Evolutionary conservation across 768 basidiomycete species (phyloP), one percentile per base, ranked within the genome.

Genomic region (Pleurotus sapidus): DNA sequence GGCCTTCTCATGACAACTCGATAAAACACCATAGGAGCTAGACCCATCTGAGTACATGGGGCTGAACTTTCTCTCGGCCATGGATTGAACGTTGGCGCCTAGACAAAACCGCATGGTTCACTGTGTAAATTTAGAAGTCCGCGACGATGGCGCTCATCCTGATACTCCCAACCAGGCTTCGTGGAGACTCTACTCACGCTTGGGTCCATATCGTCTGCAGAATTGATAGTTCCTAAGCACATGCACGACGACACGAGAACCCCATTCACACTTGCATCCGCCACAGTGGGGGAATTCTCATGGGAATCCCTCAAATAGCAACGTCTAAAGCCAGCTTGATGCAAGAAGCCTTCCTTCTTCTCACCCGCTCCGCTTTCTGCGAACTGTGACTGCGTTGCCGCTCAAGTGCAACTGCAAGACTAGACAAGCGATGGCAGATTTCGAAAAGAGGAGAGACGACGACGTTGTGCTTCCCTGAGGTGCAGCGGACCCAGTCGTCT

Each of bases 181-280:
- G 30, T 30, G 30, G 30, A 43, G 42, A 7, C 20, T 43, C 42
- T 20, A 43, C 42, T 45, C 20, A 23, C 42, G 42, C 42, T 45
- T 45, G 20, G 20, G 34, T 27, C 49, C 49, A 51, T 51, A 37
- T 42, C 37, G 15, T 30, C 50, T 25, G 45, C 57, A 56, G 20
- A 42, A 39, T 37, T 51, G 57, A 60, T 56, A 56, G 61, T 64
- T 56, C 59, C 61, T 64, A 55, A 51, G 55, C 62, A 60, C 56
- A 55, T 62, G 61, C 56, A 58, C 55, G 57, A 55, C 45, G 59
- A 34, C 18, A 20, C 24, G n/a, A 24, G 38, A 39, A 17, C 18
- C 38, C 51, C 51, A 45, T 43, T n/a, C 42, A 20, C 42, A n/a
- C 42, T 12, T 20, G 18, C 42, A 53, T 42, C 18, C 37, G 5